A percentile compares a stretch with the other conserved stretches of the same genome.
Conservation (phyloP, 192 early-diverging fungal genomes). For the Gamsiella multidivaricata region DNA sequence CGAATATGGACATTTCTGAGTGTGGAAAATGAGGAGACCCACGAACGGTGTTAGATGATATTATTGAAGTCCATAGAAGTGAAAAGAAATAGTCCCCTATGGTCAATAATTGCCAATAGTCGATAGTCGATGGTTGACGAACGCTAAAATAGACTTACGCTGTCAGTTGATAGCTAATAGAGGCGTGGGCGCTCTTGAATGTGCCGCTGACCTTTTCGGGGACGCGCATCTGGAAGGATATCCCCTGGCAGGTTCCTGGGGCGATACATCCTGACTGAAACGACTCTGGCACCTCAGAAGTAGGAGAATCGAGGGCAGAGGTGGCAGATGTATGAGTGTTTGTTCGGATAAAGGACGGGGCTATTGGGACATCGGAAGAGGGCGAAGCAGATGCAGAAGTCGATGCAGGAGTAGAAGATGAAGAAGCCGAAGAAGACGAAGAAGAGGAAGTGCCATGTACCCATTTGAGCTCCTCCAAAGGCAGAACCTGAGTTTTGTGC, state of each 20-base stretch:
- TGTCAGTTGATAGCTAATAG: slow-evolving; percentile 39
- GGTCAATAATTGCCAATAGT: neutral
- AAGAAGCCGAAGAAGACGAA: neutral
- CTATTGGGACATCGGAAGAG: neutral
- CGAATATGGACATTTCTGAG: slow-evolving; percentile 39
- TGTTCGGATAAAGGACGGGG: neutral
- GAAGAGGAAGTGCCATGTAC: slow-evolving; percentile 10
- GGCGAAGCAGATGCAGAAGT: neutral
- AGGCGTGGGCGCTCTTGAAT: slow-evolving; percentile 40
- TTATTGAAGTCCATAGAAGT: neutral
- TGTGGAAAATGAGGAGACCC: neutral
- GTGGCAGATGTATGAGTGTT: neutral
- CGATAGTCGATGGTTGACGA: too few relatives aligned
- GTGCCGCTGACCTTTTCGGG: slow-evolving; percentile 41
- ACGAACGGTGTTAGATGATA: neutral
- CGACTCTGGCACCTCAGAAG: neutral
- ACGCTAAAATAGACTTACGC: slow-evolving; percentile 41
- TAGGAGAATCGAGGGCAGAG: neutral
- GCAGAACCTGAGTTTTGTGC: slow-evolving; percentile 26
- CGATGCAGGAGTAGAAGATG: neutral
- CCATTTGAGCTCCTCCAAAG: slow-evolving; percentile 27
- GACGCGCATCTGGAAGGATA: slow-evolving; percentile 40
- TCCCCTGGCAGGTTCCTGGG: slow-evolving; percentile 33
- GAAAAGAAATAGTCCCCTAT: too few relatives aligned
- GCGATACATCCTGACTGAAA: slow-evolving; percentile 23